phyloP scores from a whole-genome alignment of 345 rosid genomes.

The Fremontodendron californicum region DNA sequence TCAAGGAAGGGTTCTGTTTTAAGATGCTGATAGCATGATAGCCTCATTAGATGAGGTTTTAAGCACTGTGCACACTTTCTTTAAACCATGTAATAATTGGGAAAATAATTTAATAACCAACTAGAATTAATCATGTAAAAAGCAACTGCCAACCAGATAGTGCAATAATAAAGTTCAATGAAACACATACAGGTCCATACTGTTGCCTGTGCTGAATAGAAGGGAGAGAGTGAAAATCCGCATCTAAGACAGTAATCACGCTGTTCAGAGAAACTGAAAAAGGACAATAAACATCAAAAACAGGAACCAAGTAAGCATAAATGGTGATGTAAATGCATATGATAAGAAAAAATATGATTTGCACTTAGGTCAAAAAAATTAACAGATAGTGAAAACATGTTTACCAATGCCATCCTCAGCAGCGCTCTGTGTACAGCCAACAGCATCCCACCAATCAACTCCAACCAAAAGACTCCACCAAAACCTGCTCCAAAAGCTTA shows the following conservation, averaged over 20 bases:
- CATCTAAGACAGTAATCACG: conserved; percentile 97
- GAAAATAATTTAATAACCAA: not conserved
- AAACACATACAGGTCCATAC: conserved; percentile 92
- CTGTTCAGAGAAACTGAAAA: conserved; percentile 89
- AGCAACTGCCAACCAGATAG: conserved; percentile 6
- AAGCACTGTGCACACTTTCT: not conserved
- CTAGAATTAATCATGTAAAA: not conserved
- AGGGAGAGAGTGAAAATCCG: conserved; percentile 97
- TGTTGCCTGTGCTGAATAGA: conserved; percentile 89
- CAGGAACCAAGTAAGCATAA: not conserved
- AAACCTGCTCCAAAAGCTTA: conserved; percentile 52
- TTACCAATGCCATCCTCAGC: conserved; percentile 96
- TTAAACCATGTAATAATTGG: not conserved
- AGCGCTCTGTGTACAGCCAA: conserved; percentile 99
- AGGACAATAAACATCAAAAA: conserved; percentile 22
- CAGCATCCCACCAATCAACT: conserved; percentile 99
- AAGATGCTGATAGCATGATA: not conserved
- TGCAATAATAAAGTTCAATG: conserved; percentile 8
- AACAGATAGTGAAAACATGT: conserved; percentile 9
- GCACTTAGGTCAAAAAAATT: not conserved
- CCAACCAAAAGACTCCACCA: conserved; percentile 99
- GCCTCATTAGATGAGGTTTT: not conserved
- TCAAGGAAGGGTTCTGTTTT: not conserved
- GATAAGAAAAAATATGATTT: not conserved
- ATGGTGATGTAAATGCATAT: not conserved